These are phyloP conservation scores for Parietaria judaica DNA, from an alignment of 306 rosid species.

Conservation along the genomic window DNA sequence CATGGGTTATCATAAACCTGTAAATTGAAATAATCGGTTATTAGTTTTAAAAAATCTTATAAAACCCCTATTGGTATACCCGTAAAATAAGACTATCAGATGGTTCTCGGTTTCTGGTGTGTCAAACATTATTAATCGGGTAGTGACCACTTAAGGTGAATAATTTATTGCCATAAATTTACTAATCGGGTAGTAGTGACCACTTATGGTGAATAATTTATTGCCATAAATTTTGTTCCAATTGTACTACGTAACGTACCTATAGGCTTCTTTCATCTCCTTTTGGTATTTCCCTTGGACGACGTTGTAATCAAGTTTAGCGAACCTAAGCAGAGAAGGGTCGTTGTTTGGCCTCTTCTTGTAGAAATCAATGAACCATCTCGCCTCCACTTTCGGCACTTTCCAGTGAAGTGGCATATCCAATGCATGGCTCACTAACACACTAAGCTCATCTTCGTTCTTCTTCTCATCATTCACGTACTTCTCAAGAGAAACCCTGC, in stretches of 20 bases:
- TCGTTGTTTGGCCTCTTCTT: not conserved
- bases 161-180: too few species aligned
- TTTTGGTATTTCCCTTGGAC: not conserved
- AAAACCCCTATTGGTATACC: too few species aligned
- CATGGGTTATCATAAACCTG: too few species aligned
- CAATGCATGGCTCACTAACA: not conserved
- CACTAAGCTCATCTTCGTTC: not conserved
- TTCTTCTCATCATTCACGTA: not conserved
- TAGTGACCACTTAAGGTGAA: too few species aligned
- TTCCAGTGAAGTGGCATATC: slow-evolving; percentile 6
- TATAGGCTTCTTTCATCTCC: not conserved
- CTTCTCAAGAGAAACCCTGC: slow-evolving; percentile 4
- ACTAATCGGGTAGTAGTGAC: too few species aligned
- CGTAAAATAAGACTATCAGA: too few species aligned
- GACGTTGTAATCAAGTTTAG: not conserved
- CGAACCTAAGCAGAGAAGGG: not conserved
- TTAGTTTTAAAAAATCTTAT: too few species aligned
- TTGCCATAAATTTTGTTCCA: too few species aligned
- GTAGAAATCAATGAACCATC: slow-evolving; percentile 2
- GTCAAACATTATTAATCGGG: too few species aligned
- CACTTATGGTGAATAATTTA: too few species aligned
- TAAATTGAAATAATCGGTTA: too few species aligned
- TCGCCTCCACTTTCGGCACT: not conserved
- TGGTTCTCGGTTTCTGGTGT: too few species aligned
- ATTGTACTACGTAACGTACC: not conserved